A percentile compares a stretch with the other conserved stretches of the same genome.
Conservation (phyloP, 345 rosid species). For the Murraya koenigii region DNA sequence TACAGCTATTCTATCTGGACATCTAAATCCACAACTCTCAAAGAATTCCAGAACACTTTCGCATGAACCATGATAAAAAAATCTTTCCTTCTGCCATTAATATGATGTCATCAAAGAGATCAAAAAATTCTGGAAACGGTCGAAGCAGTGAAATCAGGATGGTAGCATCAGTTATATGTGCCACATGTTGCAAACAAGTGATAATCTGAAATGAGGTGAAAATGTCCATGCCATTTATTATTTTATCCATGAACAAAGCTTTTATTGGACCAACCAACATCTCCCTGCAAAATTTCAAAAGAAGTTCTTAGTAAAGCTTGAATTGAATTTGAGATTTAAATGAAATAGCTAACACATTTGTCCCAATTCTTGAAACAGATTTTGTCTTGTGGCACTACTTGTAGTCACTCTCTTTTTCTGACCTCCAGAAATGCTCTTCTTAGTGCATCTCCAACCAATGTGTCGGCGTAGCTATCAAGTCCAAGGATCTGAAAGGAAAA, state of each 20-base stretch:
- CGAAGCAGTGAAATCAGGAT: conserved; percentile 47
- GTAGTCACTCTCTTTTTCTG: conserved; percentile 37
- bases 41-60: conserved; percentile 39
- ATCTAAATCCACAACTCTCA: conserved; percentile 39
- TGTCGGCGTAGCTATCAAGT: conserved; percentile 32
- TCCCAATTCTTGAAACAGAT: no score
- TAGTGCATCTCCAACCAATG: conserved; percentile 35
- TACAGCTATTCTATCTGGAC: conserved; percentile 46
- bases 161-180: conserved; percentile 41
- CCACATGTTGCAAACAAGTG: conserved; percentile 43
- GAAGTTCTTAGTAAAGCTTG: no score
- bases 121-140: conserved; percentile 46
- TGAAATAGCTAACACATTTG: no score
- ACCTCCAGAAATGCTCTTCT: conserved; percentile 36
- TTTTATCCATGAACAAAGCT: conserved; percentile 52
- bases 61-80: conserved; percentile 46
- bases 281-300: conserved; percentile 24
- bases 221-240: conserved; percentile 52
- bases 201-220: conserved; percentile 48
- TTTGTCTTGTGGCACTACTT: conserved; percentile 3
- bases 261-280: conserved; percentile 43
- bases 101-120: conserved; percentile 47
- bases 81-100: conserved; percentile 44
- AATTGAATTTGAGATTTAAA: no score
- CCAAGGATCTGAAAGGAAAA: conserved; percentile 28